Evolutionary conservation across 2,329 filamentous ascomycete species (phyloP), one percentile per base, ranked within the genome.

Genomic region (Xylariaceae sp.): DNA sequence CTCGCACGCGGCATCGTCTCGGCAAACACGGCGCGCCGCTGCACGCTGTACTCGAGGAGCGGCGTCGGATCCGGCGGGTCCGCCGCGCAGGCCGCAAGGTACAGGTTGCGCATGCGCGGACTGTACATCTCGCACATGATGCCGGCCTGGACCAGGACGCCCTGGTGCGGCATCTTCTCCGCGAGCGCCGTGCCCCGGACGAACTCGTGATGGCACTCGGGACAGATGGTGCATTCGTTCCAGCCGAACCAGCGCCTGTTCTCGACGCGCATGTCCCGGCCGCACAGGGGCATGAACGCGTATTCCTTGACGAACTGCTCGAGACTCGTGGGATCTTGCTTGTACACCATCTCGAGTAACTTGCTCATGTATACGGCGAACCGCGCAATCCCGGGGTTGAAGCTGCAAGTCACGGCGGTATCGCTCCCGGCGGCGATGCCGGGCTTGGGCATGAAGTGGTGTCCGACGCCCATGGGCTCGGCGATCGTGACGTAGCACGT

Each of bases 61-160:
- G 49, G 24, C 17, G n/a, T 47, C 45, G 49, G 49, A 24, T 61
- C 45, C 1, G 49, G 49, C 1, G 53, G 58, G 2, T 50, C 39
- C 6, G 44, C 45, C 21, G 48, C 28, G 24, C 58, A 57, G 14
- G 53, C 39, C 12, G 26, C 45, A 2, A 60, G 48, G 36, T 60
- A 60, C 11, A 54, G 28, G 12, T 46, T 36, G 5, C 54, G 50
- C 58, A 61, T 61, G 3, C 54, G 54, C 11, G 29, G 40, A 19
- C 58, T 61, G 17, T 61, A 61, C 58, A 61, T 61, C 39, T 58
- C 53, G 19, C 58, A 61, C 58, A 61, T 61, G 45, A 58, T 29
- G 19, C 14, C 12, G 14, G 26, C 40, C 28, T 24, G 14, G 24
- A 52, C 40, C 3, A n/a, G 40, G 0, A 21, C 28, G 3, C 45